Conservation (phyloP, 352 stramenopile genomes). For the Pythium plurisporium region DNA sequence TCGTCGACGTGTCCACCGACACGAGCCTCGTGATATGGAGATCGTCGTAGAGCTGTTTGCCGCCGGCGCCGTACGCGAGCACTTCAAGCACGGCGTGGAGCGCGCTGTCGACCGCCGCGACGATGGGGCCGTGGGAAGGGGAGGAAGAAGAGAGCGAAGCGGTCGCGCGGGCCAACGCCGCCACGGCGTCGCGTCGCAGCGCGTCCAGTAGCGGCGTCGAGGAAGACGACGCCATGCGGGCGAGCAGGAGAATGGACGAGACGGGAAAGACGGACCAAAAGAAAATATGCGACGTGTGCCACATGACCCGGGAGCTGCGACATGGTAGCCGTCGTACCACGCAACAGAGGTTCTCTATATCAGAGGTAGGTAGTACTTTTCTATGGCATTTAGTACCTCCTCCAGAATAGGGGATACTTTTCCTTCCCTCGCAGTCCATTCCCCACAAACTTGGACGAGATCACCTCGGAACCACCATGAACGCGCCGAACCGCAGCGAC, state of each 20-base stretch:
- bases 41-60: conserved; percentile 57
- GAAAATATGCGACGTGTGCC: conserved; percentile 9
- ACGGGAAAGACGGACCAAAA: neutral
- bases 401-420: no score
- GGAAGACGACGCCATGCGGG: neutral
- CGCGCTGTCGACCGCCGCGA: conserved; percentile 51
- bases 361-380: neutral
- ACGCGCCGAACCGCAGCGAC: conserved; percentile 78
- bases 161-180: conserved; percentile 33
- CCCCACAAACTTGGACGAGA: no score
- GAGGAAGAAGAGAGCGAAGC: neutral
- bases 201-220: conserved; percentile 30
- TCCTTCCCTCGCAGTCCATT: no score
- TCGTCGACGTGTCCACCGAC: conserved; percentile 30
- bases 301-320: no score
- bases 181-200: conserved; percentile 51
- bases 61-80: conserved; percentile 58
- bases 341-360: neutral
- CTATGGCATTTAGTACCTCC: neutral
- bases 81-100: conserved; percentile 62
- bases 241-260: neutral
- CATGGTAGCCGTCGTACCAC: no score
- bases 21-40: conserved; percentile 49
- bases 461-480: no score
- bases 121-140: conserved; percentile 2